Evolutionary conservation across 768 basidiomycete genomes (phyloP), one percentile per base, ranked within the genome.

Genomic region (Pleurotus ostreatus): DNA sequence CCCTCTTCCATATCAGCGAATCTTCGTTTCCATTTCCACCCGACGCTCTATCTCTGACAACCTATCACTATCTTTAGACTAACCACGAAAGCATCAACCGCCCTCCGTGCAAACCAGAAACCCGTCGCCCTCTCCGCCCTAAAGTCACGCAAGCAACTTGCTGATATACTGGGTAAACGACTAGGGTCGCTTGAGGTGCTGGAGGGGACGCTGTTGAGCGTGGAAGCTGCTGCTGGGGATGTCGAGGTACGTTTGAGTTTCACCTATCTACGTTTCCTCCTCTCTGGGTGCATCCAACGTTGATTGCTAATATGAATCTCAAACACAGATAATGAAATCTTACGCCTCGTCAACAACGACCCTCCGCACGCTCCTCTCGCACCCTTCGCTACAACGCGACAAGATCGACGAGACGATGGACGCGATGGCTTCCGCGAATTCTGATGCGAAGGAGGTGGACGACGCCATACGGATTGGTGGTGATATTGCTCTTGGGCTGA

Each of bases 141-240:
- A n/a, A 82, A 88, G 40, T 84, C 87, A 26, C 86, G 86, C 62
- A 96, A 93, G 65, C 84, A 84, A 54, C 73, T 94, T 5, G 88
- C 95, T 61, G 89, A 88, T 11, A 69, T 94, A 0, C 72, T 95
- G 13, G 71, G 72, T 23, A 93, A 93, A 65, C 85, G 94, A 11
- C 68, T 94, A 2, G 80, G 76, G 8, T 86, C 92, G 1, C 73
- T 93, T 4, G 81, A 84, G 56, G 89, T 84, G 38, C 74, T 98
- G 6, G 85, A 89, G 60, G 75, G 82, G 11, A 93, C 94, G 0
- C 68, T 97, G 38, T 73, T 92, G 45, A 80, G 83, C 45, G 92
- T 98, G 4, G 93, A 98, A 70, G 81, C 85, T 2, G 91, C 94
- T n/a, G 90, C 90, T 25, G 88, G 87, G 2, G 90, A 98, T 68